These are phyloP conservation scores for Stevia rebaudiana DNA, from an alignment of 140 eudicot genomes.

Conservation along the genomic window DNA sequence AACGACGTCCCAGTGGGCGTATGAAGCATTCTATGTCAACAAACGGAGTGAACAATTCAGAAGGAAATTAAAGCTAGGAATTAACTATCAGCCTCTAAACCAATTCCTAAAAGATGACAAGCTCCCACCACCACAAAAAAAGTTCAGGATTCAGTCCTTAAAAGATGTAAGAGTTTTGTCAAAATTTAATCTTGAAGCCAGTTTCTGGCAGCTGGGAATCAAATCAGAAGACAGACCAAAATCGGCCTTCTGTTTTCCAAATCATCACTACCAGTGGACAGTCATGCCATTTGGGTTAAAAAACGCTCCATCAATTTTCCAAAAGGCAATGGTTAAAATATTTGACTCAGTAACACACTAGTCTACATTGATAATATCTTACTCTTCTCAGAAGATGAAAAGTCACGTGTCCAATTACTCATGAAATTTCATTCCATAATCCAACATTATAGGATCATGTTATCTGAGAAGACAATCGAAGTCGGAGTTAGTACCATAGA, in stretches of 20 bases:
- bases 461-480: background rate
- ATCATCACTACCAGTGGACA: background rate
- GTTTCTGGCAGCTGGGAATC: too few relatives aligned
- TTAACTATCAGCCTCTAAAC: background rate
- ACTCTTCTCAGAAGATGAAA: background rate
- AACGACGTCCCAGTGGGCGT: background rate
- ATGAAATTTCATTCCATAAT: background rate
- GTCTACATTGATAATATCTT: background rate
- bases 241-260: background rate
- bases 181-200: too few relatives aligned
- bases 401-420: background rate
- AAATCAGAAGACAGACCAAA: background rate
- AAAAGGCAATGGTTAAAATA: too few relatives aligned
- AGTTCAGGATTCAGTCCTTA: background rate
- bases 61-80: background rate
- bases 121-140: background rate
- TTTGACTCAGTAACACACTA: too few relatives aligned
- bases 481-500: background rate
- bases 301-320: too few relatives aligned
- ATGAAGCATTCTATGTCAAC: conserved; percentile 3
- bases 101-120: conserved; percentile 4
- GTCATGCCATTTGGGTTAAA: background rate
- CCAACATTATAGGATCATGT: background rate
- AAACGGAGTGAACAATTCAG: background rate
- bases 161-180: too few relatives aligned